A percentile compares a stretch with the other conserved stretches of the same genome.
Evolutionary conservation across 805 yeast species (phyloP).

Genomic region (Kuraishia hungarica): DNA sequence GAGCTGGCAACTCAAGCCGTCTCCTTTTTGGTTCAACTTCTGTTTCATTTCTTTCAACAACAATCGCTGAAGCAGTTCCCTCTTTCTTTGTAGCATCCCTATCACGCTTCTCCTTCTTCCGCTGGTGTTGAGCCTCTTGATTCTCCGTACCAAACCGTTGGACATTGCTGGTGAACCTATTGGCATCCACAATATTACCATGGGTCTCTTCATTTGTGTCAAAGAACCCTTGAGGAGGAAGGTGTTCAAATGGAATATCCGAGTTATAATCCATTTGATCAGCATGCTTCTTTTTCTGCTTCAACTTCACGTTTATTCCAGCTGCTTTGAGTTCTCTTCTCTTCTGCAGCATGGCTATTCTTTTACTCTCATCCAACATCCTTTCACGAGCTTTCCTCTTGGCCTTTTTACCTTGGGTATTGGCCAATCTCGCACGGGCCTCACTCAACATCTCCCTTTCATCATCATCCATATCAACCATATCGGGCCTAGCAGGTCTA

Average conservation of each 20-base stretch:
- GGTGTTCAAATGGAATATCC: conserved; percentile 72
- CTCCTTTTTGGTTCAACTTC: conserved; percentile 25
- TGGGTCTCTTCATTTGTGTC: conserved; percentile 55
- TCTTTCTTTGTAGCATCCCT: conserved; percentile 13
- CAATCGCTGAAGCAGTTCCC: conserved; percentile 11
- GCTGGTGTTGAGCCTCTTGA: conserved; percentile 24
- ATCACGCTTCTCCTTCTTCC: conserved; percentile 21
- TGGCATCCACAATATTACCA: conserved; percentile 27
- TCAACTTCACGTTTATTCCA: conserved; percentile 47
- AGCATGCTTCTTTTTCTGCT: conserved; percentile 42
- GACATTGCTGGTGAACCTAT: conserved; percentile 35
- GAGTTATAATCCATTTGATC: conserved; percentile 74
- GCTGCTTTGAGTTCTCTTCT: conserved; percentile 78
- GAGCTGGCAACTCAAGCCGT: conserved; percentile 28
- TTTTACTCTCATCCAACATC: conserved; percentile 66
- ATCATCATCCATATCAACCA: conserved; percentile 73
- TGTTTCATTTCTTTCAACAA: conserved; percentile 11
- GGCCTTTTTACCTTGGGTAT: conserved; percentile 92
- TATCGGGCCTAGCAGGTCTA: conserved; percentile 75
- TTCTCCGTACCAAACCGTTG: conserved; percentile 35
- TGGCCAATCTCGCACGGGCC: conserved; percentile 85
- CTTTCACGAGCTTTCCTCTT: conserved; percentile 83
- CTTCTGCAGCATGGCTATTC: conserved; percentile 70
- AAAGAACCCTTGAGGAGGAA: conserved; percentile 59
- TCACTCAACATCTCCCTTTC: conserved; percentile 92